Percentiles rank a stretch among this genome's conserved stretches.
phyloP scores from a whole-genome alignment of 1,139 yeast species.

The Debaryomyces coudertii region DNA sequence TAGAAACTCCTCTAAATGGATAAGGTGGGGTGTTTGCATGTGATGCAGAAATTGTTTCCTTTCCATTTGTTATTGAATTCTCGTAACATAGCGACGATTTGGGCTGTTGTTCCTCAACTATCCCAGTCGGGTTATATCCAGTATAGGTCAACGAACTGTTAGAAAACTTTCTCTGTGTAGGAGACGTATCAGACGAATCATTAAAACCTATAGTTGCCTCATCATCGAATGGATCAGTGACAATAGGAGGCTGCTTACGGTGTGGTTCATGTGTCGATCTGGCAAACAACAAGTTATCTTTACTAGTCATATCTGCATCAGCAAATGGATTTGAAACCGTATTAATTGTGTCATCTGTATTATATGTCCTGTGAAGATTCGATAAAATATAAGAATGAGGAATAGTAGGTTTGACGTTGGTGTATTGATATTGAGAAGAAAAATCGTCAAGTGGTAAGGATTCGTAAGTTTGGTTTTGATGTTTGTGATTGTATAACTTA shows the following conservation, averaged over 20 bases:
- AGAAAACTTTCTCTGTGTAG: background rate
- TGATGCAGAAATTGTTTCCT: background rate
- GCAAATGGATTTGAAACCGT: constrained; percentile 10
- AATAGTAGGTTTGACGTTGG: background rate
- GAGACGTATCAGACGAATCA: background rate
- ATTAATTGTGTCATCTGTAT: background rate
- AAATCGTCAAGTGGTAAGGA: constrained; percentile 12
- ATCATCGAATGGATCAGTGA: constrained; percentile 1
- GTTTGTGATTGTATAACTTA: constrained; percentile 17
- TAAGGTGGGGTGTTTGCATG: constrained; percentile 22
- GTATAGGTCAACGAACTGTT: constrained; percentile 1
- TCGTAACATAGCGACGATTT: background rate
- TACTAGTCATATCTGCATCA: constrained; percentile 3
- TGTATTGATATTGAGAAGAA: background rate
- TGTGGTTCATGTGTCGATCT: background rate
- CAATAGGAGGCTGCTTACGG: background rate
- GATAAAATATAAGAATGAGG: constrained; percentile 1
- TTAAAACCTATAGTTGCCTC: background rate
- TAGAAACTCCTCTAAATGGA: constrained; percentile 33
- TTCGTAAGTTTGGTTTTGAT: constrained; percentile 9
- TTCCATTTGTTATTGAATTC: background rate
- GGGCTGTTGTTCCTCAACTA: background rate
- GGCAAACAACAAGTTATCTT: constrained; percentile 2
- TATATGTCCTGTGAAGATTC: background rate
- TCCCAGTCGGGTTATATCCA: background rate